A percentile compares a stretch with the other conserved stretches of the same genome.
phyloP scores from a whole-genome alignment of 164 flowering plant species.

The Nymphaea thermarum region DNA sequence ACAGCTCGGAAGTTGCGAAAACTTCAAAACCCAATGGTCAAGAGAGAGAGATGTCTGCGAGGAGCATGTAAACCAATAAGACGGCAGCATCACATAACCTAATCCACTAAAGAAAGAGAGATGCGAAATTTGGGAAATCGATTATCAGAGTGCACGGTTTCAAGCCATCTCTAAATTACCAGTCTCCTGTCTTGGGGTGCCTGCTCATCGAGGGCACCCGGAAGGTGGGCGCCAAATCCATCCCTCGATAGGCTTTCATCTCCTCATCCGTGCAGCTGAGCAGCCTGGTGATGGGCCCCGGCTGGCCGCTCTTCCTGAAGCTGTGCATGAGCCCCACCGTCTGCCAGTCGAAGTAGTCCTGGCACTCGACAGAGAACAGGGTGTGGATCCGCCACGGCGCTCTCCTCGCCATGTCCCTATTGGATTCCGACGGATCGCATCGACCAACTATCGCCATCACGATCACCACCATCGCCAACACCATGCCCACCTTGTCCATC shows the following conservation, averaged over 20 bases:
- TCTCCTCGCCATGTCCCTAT: background rate
- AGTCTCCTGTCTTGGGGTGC: constrained; percentile 93
- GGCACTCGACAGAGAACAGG: constrained; percentile 93
- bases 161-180: constrained; percentile 27
- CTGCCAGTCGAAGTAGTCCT: constrained; percentile 97
- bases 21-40: too few relatives aligned
- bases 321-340: constrained; percentile 93
- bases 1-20: too few relatives aligned
- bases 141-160: background rate
- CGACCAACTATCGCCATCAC: background rate
- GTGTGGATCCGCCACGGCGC: constrained; percentile 65
- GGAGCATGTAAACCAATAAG: background rate
- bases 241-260: constrained; percentile 69
- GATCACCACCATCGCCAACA: background rate
- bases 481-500: background rate
- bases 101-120: background rate
- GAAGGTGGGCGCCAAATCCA: constrained; percentile 85
- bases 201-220: constrained; percentile 97
- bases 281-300: constrained; percentile 81
- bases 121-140: background rate
- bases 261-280: constrained; percentile 94
- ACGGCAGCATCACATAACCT: background rate
- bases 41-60: background rate
- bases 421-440: background rate
- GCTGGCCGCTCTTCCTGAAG: constrained; percentile 72